phyloP scores from a whole-genome alignment of 2,329 filamentous ascomycete species.

The Verruconis gallopava region DNA sequence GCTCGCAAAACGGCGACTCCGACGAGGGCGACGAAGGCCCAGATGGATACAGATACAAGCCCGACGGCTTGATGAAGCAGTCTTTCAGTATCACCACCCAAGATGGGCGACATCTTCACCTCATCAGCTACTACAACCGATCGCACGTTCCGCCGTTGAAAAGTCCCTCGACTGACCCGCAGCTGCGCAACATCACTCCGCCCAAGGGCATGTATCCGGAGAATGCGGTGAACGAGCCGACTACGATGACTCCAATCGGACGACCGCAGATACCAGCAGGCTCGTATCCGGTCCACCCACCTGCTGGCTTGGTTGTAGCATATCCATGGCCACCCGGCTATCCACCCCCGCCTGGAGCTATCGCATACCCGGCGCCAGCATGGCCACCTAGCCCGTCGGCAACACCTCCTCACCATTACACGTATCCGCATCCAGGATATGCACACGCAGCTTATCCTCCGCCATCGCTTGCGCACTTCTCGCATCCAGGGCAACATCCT shows the following conservation, averaged over 20 bases:
- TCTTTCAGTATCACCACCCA: slow-evolving; percentile 98
- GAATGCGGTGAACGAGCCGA: slow-evolving; percentile 77
- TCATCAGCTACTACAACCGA: slow-evolving; percentile 93
- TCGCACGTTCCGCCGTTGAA: slow-evolving; percentile 53
- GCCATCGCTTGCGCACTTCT: neutral
- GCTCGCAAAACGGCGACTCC: slow-evolving; percentile 67
- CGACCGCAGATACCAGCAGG: slow-evolving; percentile 49
- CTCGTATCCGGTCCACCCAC: slow-evolving; percentile 1
- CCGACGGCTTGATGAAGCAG: slow-evolving; percentile 96
- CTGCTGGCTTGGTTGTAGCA: slow-evolving; percentile 26
- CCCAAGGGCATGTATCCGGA: slow-evolving; percentile 96
- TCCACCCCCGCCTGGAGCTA: slow-evolving; percentile 25
- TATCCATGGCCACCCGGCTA: slow-evolving; percentile 18
- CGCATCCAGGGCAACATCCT: neutral
- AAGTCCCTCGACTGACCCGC: slow-evolving; percentile 70
- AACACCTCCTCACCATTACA: slow-evolving; percentile 3
- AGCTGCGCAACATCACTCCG: slow-evolving; percentile 69
- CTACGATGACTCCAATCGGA: slow-evolving; percentile 68
- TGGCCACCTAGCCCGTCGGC: slow-evolving; percentile 1
- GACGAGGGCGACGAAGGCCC: slow-evolving; percentile 58
- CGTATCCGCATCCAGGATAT: slow-evolving; percentile 16
- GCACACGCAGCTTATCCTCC: slow-evolving; percentile 1
- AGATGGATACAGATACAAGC: slow-evolving; percentile 89
- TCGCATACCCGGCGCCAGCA: slow-evolving; percentile 17
- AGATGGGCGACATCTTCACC: slow-evolving; percentile 77